phyloP scores from a whole-genome alignment of 768 basidiomycete species.

The Serpula lacrymans region DNA sequence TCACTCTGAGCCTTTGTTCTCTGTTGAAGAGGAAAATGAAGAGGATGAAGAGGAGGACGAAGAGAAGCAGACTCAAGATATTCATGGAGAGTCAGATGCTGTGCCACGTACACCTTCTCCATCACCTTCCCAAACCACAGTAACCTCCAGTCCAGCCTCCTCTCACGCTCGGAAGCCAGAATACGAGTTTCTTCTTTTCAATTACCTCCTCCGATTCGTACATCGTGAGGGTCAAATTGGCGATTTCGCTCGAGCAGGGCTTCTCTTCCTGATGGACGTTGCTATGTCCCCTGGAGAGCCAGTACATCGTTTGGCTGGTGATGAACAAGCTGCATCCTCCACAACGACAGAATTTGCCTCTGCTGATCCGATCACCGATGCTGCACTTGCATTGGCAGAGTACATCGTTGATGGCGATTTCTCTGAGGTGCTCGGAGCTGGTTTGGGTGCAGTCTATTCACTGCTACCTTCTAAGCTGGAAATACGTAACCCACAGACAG shows the following conservation, averaged over 20 bases:
- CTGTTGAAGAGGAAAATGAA: constrained; percentile 75
- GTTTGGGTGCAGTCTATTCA: constrained; percentile 90
- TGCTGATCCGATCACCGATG: constrained; percentile 75
- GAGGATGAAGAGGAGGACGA: constrained; percentile 55
- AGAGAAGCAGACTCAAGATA: constrained; percentile 22
- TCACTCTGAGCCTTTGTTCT: constrained; percentile 68
- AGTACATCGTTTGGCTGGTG: constrained; percentile 36
- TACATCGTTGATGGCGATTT: constrained; percentile 97
- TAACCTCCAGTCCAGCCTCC: constrained; percentile 45
- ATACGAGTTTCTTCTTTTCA: constrained; percentile 94
- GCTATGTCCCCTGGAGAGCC: constrained; percentile 82
- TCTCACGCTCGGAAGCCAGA: constrained; percentile 63
- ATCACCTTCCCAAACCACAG: constrained; percentile 55
- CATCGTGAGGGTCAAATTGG: constrained; percentile 93
- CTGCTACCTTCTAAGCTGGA: constrained; percentile 84
- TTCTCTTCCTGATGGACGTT: constrained; percentile 93
- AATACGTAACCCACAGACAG: constrained; percentile 46
- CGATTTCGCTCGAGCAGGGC: constrained; percentile 87
- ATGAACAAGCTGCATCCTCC: constrained; percentile 26
- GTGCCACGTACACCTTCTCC: constrained; percentile 47
- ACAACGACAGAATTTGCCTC: constrained; percentile 20
- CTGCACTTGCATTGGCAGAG: constrained; percentile 83
- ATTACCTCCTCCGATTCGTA: constrained; percentile 91
- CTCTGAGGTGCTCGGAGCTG: constrained; percentile 94
- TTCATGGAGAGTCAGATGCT: constrained; percentile 7